Evolutionary conservation across 495 filamentous ascomycete species (phyloP), one percentile per base, ranked within the genome.

Genomic region (Amniculicola lignicola): DNA sequence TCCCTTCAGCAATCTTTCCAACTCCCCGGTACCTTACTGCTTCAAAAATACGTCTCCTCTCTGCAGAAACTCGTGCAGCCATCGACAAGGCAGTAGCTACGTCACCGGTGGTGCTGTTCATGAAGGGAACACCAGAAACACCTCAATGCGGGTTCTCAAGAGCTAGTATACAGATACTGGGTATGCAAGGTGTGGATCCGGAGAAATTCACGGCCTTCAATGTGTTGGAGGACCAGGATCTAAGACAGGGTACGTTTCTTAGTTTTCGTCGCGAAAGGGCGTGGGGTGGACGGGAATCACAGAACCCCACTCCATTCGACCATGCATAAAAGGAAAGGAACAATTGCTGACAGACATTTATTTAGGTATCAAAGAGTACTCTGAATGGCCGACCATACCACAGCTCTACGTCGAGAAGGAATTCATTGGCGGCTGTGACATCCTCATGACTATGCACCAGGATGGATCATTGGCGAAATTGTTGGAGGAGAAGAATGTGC

Each of bases 111-210:
- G 93, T 98, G 14, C 79, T 98, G 22, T 98, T 97, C 76, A 97
- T 97, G 92, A 97, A 97, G 73, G 92, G 93, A 45, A 96, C 93
- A 1, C 93, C 93, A 35, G 93, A 96, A 71, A 89, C 81, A 19
- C 93, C 93, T n/a, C 92, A 98, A 69, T 98, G 93, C 71, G 93
- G 93, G 33, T 98, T 96, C 76, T 98, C 93, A 45, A 80, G 90
- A 65, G 92, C 93, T 21, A 92, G 82, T 67, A 90, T 98, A 67
- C 90, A 96, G 77, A 90, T 98, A 55, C 77, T 98, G 22, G 88
- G 92, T 25, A 68, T 95, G 69, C 93, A 98, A 70, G 93, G 94
- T 38, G 91, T 98, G 35, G 88, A 97, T 70, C 94, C 93, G n/a
- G 79, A 78, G 62, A 96, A 96, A 74, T 98, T 98, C 67, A 84